Evolutionary conservation across 2,329 filamentous ascomycete genomes (phyloP), one percentile per base, ranked within the genome.

Genomic region (Aureobasidium sp.): DNA sequence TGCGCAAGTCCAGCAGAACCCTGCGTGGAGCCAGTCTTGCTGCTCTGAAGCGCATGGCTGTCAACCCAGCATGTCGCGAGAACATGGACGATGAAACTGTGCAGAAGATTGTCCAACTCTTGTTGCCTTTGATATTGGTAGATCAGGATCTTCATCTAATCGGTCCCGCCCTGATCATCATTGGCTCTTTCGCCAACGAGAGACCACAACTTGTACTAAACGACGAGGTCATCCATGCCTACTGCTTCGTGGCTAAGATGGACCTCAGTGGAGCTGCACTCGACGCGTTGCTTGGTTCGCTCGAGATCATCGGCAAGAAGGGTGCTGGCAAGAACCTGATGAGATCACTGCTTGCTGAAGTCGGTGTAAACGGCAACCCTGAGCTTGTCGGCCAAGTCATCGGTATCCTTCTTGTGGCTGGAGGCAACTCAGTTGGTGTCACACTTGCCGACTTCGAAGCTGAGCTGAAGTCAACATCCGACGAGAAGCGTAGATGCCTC

Each of bases 371-470:
- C 30, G 93, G 92, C 30, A 91, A 97, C 67, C 88, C 92, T 1
- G 84, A 89, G n/a, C 87, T 96, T 50, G 90, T 97, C 5, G 94
- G 94, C 36, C 93, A 95, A 76, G 89, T 96, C 7, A 92, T 97
- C 42, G 94, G 94, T 47, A 94, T 91, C 10, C 81, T 99, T 5
- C 82, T 97, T 16, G 94, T 97, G 1, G 90, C 91, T 62, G 89
- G 89, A 27, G 71, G 70, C 25, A 76, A 81, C 34, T 87, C 87
- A 25, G 81, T 92, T 5, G 90, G 89, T 6, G 89, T 97, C 45
- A 87, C 83, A 32, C 81, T 97, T 63, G 83, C 92, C 58, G 90
- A 88, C 70, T 97, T 99, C 73, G 78, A 94, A 37, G 80, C 80
- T 0, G 94, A 97, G 74, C 82, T 96, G 1, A 80, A 87, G 64